Base-by-base conservation (phyloP, 2,329 filamentous ascomycete species). In the Hypoxylon sp. region DNA sequence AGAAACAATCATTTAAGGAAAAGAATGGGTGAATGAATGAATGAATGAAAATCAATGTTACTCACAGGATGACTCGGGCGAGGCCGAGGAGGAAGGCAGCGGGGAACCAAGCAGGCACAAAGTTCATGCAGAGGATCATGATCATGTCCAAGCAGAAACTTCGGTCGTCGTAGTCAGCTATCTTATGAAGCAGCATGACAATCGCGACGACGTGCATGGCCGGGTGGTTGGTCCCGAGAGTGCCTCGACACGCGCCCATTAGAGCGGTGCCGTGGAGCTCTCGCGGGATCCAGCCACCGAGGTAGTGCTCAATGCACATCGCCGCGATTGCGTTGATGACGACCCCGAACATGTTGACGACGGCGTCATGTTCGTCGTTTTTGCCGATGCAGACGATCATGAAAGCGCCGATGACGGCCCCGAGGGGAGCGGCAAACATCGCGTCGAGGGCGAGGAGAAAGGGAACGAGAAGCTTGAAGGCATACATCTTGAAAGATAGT, bases 401-500 rank as follows among this genome's bases (percentile, higher is more conserved):
- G 4, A 64, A 2, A 5, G 26, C 2, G 18, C 64, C 61, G 24
- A 53, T 2, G 12, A 22, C 7, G 33, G 50, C 60, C 18, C 60
- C 64, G 9, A 54, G n/a, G 11, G 51, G 51, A 7, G 20, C 9
- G 24, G 55, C 26, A 22, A 16, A 12, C 33, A 61, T 46, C 20
- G 60, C 55, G 20, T 67, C 64, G 8, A 67, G 6, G 16, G 56
- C 64, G 5, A 64, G 51, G 32, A 61, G 32, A 3, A 57, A 20
- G 4, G 64, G 60, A 2, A 64, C 11, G 28, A 67, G 55, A 14
- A 64, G 14, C 2, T 40, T 57, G 9, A 57, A 24, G 14, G 60
- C 55, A 11, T 44, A 61, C 64, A 67, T 67, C 26, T 49, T 64
- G 38, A 44, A 18, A 44, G 42, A 40, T 32, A 44, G 36, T 32